Base-by-base conservation (phyloP, 306 rosid genomes). In the Castanea mollissima region DNA sequence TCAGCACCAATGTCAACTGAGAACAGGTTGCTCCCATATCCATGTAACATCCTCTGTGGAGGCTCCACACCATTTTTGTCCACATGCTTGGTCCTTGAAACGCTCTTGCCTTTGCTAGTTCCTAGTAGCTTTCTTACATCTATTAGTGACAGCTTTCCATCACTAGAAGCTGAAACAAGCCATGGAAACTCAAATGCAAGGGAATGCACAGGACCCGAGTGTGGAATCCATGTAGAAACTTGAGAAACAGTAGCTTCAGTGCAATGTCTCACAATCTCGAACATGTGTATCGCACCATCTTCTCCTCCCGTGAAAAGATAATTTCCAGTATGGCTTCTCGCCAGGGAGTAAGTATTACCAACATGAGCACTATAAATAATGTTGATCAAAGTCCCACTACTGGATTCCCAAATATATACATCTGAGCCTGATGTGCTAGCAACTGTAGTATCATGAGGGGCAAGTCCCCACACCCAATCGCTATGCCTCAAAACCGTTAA, bases 121-220 rank as follows among this genome's bases (percentile, higher is more conserved):
- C 83, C 86, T 51, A 92, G 79, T 78, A 95, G 87, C 75, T 87
- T 86, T 64, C 97, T 88, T 62, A 95, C 97, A 52, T 95, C 96
- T 77, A 95, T 90, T n/a, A 95, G 87, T 0, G 99, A 88, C 41
- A 92, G 70, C 68, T 91, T 91, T 35, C 97, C 96, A 57, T 95
- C 99, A 69, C 92, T 87, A 23, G 99, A 90, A 71, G 98, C 92
- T 18, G 99, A 95, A 82, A 92, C 97, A 77, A 92, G 90, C 99
- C 99, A 95, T 6, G 99, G 99, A 86, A 95, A 95, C 87, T 95
- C 99, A 77, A 95, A 95, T 27, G 94, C 92, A 63, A 95, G 93
- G 38, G 97, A 91, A 79, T 88, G 74, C 78, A 95, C 98, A 70
- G 97, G 84, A 55, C 95, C 97, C 1, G 91, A 65, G 82, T 95